Evolutionary conservation across 192 early-diverging fungal genomes (phyloP), one percentile per base, ranked within the genome.

Genomic region (Powellomyces hirtus): DNA sequence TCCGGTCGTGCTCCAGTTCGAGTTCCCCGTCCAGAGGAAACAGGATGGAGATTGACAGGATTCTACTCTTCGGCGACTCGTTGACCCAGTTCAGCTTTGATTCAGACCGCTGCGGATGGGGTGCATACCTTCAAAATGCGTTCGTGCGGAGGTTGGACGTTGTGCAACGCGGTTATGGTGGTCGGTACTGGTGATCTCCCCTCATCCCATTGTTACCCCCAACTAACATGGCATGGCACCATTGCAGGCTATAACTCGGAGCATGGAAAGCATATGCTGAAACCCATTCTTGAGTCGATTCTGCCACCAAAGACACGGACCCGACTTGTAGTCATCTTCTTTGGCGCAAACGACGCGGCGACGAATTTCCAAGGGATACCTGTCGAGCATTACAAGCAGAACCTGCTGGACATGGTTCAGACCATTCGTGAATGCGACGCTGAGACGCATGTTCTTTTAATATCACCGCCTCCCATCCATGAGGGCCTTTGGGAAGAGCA

Each of bases 291-390:
- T 0, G 81, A 13, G 77, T 68, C 24, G 57, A 66, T 18, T 40
- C 61, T 22, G 33, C 72, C 44, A 18, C 27, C 27, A 0, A 16
- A 35, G 13, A 20, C 66, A 13, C 37, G n/a, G 16, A 74, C 89
- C 31, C 71, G 72, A 13, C 77, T 92, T 31, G 67, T 92, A 71
- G 83, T 81, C n/a, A 66, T 96, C 24, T 91, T 90, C 55, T 82
- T 92, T 56, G 94, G 94, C 24, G 84, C 94, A 5, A 94, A 94
- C 70, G 94, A 96, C 71, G 83, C 90, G 0, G 81, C 79, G 0
- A 36, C 58, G 20, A 75, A 76, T 2, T 29, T 60, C 1, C 88
- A 90, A 53, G 85, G 87, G 62, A 86, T 92, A 0, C 72, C 86
- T 0, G n/a, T 93, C n/a, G 62, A 71, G 0, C 42, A 74, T 2